These are phyloP conservation scores for Francoa sonchifolia DNA, from an alignment of 441 rosid species.

Conservation along the genomic window DNA sequence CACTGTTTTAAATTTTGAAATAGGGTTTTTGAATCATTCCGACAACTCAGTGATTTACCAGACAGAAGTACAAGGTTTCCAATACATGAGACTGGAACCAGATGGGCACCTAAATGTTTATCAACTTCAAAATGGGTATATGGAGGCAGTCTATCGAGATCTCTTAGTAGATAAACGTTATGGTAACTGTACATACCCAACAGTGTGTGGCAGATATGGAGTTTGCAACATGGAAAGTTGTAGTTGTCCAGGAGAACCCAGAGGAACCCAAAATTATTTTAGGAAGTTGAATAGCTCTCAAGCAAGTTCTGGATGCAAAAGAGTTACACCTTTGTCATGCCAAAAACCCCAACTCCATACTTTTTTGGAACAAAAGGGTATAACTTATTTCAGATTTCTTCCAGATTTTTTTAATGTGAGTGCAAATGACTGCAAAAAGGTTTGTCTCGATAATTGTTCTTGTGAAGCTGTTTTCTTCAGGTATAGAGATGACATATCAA, in stretches of 20 bases:
- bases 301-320: constrained; percentile 1
- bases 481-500: not conserved
- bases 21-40: no score
- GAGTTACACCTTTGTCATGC: constrained; percentile 8
- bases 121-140: not conserved
- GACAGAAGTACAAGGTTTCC: not conserved
- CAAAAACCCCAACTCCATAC: not conserved
- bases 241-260: constrained; percentile 4
- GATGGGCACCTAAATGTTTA: constrained; percentile 14
- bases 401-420: not conserved
- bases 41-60: not conserved
- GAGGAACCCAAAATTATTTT: not conserved
- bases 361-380: constrained; percentile 4
- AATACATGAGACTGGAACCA: constrained; percentile 9
- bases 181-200: constrained; percentile 9
- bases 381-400: constrained; percentile 5
- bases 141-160: not conserved
- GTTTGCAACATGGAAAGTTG: constrained; percentile 14
- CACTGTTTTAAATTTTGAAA: no score
- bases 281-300: not conserved
- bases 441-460: constrained; percentile 1
- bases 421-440: constrained; percentile 2
- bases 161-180: not conserved
- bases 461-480: constrained; percentile 12
- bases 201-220: constrained; percentile 14